phyloP scores from a whole-genome alignment of 2,329 filamentous ascomycete species.

The Fusarium nematophilum region DNA sequence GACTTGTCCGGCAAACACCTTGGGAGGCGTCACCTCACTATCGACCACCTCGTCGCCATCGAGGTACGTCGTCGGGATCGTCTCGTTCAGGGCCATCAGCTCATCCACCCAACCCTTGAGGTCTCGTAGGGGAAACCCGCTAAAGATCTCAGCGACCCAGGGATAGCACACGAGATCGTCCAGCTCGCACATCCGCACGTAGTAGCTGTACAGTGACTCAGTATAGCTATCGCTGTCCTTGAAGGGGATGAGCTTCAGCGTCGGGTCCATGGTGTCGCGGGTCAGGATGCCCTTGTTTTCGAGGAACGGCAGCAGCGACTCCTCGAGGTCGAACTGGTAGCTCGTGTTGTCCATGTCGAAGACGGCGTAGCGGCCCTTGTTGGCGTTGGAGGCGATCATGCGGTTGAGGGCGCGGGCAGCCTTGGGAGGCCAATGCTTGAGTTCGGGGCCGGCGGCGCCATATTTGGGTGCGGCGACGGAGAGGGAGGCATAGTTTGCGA shows the following conservation, averaged over 20 bases:
- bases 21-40: conserved; percentile 48
- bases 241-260: conserved; percentile 56
- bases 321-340: conserved; percentile 56
- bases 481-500: conserved; percentile 21
- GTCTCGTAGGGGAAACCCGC: conserved; percentile 56
- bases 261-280: conserved; percentile 54
- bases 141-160: conserved; percentile 56
- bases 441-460: conserved; percentile 35
- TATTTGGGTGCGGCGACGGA: conserved; percentile 22
- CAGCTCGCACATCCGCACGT: conserved; percentile 55
- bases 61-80: conserved; percentile 52
- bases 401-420: conserved; percentile 50
- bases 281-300: conserved; percentile 55
- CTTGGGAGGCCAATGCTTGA: conserved; percentile 51
- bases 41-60: conserved; percentile 47
- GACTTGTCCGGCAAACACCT: conserved; percentile 53
- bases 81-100: conserved; percentile 56
- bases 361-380: conserved; percentile 52
- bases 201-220: conserved; percentile 59
- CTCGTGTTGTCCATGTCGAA: conserved; percentile 61
- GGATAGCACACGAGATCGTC: conserved; percentile 57
- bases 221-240: conserved; percentile 51
- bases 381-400: conserved; percentile 53
- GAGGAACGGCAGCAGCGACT: conserved; percentile 56
- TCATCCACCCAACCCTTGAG: conserved; percentile 60